Conservation (phyloP, 371 early-diverging fungal species). For the Mucor indicus region DNA sequence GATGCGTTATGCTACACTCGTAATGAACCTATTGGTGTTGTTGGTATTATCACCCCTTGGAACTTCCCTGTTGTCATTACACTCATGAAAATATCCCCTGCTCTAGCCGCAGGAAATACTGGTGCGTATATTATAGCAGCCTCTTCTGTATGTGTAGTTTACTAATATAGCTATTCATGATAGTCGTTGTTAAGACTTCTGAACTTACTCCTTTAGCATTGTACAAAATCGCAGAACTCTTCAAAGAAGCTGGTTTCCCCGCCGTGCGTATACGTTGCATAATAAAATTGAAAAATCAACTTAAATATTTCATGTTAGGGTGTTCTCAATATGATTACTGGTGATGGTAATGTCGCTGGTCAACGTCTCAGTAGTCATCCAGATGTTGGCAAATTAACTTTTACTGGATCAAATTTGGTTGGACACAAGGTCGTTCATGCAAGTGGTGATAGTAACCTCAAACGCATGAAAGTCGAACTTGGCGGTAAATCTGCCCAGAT, state of each 20-base stretch:
- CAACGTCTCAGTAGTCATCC: conserved; percentile 25
- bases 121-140: conserved; percentile 34
- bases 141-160: too few relatives aligned
- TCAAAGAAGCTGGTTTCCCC: conserved; percentile 41
- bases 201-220: conserved; percentile 52
- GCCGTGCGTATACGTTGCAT: conserved; percentile 40
- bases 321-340: conserved; percentile 70
- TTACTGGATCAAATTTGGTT: conserved; percentile 67
- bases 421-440: conserved; percentile 72
- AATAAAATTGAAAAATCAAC: too few relatives aligned
- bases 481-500: conserved; percentile 90
- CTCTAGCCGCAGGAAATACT: conserved; percentile 66
- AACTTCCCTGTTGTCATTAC: conserved; percentile 56
- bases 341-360: conserved; percentile 42
- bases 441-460: conserved; percentile 68
- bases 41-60: conserved; percentile 66
- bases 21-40: conserved; percentile 75
- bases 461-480: conserved; percentile 77
- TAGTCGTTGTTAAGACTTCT: conserved; percentile 22
- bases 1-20: conserved; percentile 75
- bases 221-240: conserved; percentile 41
- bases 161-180: conserved; percentile 12
- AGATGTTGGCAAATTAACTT: conserved; percentile 37
- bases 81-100: conserved; percentile 82
- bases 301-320: conserved; percentile 25